Evolutionary conservation across 352 stramenopile species (phyloP).

Genomic region (Phytophthora tubulina): DNA sequence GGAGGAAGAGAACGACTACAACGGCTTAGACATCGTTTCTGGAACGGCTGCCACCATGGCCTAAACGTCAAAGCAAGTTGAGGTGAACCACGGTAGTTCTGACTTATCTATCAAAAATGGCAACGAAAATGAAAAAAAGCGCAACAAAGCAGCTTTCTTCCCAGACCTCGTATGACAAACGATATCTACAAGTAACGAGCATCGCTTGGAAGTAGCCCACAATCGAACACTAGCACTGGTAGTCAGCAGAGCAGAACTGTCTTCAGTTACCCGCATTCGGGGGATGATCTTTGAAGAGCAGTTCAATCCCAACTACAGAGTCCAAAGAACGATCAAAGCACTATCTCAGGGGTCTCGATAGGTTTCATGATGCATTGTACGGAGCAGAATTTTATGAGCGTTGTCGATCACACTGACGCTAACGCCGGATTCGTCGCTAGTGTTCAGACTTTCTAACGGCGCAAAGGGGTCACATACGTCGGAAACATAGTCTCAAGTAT

Average conservation of each 20-base stretch:
- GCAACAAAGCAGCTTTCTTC: background rate
- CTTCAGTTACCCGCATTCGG: constrained; percentile 13
- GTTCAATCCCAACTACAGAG: constrained; percentile 14
- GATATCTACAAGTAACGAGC: background rate
- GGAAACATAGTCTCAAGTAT: background rate
- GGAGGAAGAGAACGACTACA: constrained; percentile 33
- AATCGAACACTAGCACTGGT: background rate
- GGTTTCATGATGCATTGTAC: background rate
- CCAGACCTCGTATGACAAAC: constrained; percentile 14
- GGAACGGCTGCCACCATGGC: constrained; percentile 28
- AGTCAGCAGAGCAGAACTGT: background rate
- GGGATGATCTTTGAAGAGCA: background rate
- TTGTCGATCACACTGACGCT: constrained; percentile 20
- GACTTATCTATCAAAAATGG: background rate
- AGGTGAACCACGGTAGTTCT: background rate
- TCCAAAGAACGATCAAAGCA: constrained; percentile 27
- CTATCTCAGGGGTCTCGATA: constrained; percentile 1
- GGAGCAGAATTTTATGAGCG: constrained; percentile 9
- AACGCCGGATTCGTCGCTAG: constrained; percentile 10
- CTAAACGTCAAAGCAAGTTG: background rate
- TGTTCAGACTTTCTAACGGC: constrained; percentile 12
- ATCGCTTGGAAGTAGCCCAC: background rate
- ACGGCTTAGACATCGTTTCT: constrained; percentile 6
- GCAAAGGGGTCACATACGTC: constrained; percentile 13
- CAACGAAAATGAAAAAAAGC: background rate